phyloP scores from a whole-genome alignment of 257 asterid genomes.

The Salvia miltiorrhiza region DNA sequence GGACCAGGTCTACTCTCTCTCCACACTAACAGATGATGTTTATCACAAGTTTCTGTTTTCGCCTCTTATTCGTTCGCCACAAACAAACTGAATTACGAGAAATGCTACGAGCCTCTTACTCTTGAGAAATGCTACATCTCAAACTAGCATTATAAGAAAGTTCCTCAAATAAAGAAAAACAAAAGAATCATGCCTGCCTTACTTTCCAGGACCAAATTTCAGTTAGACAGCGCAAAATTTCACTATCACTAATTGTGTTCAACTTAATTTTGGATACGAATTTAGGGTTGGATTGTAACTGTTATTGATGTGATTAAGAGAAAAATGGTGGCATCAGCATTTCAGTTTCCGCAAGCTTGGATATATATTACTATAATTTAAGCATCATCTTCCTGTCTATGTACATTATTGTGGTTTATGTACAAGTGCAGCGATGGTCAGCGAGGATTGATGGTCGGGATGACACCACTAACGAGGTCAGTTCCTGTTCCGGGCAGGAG shows the following conservation, averaged over 20 bases:
- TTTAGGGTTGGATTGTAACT: neutral
- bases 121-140: no score
- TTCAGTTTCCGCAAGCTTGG: conserved; percentile 19
- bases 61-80: no score
- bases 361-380: conserved; percentile 5
- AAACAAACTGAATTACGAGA: no score
- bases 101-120: no score
- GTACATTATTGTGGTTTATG: neutral
- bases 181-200: no score
- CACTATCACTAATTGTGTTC: no score
- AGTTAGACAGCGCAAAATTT: no score
- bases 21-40: no score
- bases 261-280: neutral
- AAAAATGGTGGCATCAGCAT: conserved; percentile 97
- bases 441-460: conserved; percentile 52
- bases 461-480: conserved; percentile 61
- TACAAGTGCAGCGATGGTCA: conserved; percentile 15
- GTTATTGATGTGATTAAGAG: conserved; percentile 42
- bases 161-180: no score
- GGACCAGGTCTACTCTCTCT: conserved; percentile 46
- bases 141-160: no score
- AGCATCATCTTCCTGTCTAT: neutral
- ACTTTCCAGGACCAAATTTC: no score
- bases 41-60: no score
- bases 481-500: conserved; percentile 46